Evolutionary conservation across 2,329 filamentous ascomycete genomes (phyloP), one percentile per base, ranked within the genome.

Genomic region (Cladorrhinum sp.): DNA sequence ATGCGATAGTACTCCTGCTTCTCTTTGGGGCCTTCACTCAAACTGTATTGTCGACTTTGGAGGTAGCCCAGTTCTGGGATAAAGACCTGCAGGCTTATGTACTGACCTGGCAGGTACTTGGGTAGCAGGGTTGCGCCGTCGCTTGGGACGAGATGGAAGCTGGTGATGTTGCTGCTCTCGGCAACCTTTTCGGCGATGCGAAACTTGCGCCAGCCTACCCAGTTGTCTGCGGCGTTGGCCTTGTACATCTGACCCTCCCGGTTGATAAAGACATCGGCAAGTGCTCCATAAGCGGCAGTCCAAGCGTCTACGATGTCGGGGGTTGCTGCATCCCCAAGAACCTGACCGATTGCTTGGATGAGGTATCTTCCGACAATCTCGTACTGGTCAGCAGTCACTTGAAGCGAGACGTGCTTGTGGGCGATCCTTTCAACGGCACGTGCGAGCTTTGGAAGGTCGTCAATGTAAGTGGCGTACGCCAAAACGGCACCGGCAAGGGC

Each of bases 21-120:
- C n/a, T 66, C 67, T 23, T 66, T 65, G 3, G 80, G 78, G 2
- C 76, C 79, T 67, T 90, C 86, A 69, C 85, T 89, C 59, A 94
- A 78, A 52, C 86, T 90, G 77, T 92, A 94, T 77, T 94, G 90
- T 59, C 90, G 78, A 60, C 86, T 85, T 73, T 94, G 91, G 61
- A 80, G 75, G 66, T 87, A 80, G n/a, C 83, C 82, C 21, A 89
- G 79, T 53, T 78, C 75, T 0, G 84, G 81, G 0, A 90, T 81
- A 51, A 79, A 75, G 8, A 87, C 72, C 59, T 82, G 81, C 57
- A 91, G 74, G 0, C 86, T 88, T 63, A 91, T 80, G 69, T 91
- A 92, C 74, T 92, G 89, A 26, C 90, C 90, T 0, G 89, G 88
- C 58, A 82, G 77, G 76, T 85, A 92, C 0, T 70, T 51, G 0